phyloP scores from a whole-genome alignment of 371 early-diverging fungal genomes.

The Mucor circinelloides region DNA sequence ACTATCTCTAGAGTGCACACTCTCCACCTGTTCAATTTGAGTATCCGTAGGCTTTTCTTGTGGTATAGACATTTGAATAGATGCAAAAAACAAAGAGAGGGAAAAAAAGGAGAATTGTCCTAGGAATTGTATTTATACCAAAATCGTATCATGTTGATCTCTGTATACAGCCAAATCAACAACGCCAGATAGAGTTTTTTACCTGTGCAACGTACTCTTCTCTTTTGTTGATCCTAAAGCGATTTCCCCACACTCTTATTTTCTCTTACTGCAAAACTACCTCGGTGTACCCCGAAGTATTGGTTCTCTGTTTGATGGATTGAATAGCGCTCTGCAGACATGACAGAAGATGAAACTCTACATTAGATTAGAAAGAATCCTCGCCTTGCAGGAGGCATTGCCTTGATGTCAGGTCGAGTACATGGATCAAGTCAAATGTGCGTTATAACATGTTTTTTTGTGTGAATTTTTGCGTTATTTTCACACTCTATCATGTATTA shows the following conservation, averaged over 20 bases:
- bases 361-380: too few relatives aligned
- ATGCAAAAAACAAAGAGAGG: neutral
- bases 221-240: neutral
- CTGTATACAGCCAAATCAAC: neutral
- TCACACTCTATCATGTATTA: too few relatives aligned
- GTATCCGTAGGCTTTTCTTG: neutral
- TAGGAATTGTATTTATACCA: neutral
- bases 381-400: too few relatives aligned
- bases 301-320: neutral
- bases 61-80: neutral
- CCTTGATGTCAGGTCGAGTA: too few relatives aligned
- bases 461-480: too few relatives aligned
- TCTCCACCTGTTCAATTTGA: slow-evolving; percentile 10
- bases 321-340: too few relatives aligned
- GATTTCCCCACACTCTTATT: neutral
- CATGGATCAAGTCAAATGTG: too few relatives aligned
- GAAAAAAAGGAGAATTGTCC: neutral
- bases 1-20: neutral
- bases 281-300: neutral
- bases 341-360: too few relatives aligned
- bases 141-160: neutral
- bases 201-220: neutral
- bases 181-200: neutral
- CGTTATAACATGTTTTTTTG: too few relatives aligned
- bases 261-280: neutral